A percentile compares a stretch with the other conserved stretches of the same genome.
phyloP scores from a whole-genome alignment of 2,329 filamentous ascomycete genomes.

The Colletotrichum gloeosporioides region DNA sequence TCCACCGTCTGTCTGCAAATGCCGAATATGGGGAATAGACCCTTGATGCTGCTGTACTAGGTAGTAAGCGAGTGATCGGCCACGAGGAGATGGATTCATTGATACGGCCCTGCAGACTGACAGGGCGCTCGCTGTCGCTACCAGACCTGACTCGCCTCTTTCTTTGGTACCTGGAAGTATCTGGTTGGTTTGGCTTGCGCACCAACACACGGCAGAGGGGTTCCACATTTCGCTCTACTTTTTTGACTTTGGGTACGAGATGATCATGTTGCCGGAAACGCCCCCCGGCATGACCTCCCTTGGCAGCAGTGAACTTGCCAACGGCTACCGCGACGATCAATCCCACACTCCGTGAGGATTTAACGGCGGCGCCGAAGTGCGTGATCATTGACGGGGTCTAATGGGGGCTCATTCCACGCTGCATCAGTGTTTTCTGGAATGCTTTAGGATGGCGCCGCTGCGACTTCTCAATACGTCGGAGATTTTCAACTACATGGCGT shows the following conservation, averaged over 20 bases:
- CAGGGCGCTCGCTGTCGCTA: background rate
- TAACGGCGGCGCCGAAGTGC: background rate
- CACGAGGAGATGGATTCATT: background rate
- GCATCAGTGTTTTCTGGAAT: background rate
- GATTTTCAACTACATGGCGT: background rate
- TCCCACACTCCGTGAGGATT: background rate
- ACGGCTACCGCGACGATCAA: background rate
- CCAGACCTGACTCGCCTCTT: background rate
- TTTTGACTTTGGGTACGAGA: background rate
- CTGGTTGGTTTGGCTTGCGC: background rate
- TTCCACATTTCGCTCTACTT: background rate
- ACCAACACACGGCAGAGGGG: background rate
- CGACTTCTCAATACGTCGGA: background rate
- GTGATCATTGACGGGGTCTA: background rate
- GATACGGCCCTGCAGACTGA: background rate
- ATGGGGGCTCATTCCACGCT: fast-evolving
- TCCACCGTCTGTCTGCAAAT: background rate
- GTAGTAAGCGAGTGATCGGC: background rate
- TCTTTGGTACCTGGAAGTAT: background rate
- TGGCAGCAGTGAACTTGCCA: background rate
- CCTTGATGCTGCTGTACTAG: background rate
- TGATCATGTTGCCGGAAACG: background rate
- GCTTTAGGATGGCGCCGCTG: background rate
- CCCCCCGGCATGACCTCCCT: background rate
- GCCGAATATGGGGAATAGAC: background rate